These are phyloP conservation scores for Apiospora sp. DNA, from an alignment of 2,329 filamentous ascomycete genomes.

Conservation along the genomic window DNA sequence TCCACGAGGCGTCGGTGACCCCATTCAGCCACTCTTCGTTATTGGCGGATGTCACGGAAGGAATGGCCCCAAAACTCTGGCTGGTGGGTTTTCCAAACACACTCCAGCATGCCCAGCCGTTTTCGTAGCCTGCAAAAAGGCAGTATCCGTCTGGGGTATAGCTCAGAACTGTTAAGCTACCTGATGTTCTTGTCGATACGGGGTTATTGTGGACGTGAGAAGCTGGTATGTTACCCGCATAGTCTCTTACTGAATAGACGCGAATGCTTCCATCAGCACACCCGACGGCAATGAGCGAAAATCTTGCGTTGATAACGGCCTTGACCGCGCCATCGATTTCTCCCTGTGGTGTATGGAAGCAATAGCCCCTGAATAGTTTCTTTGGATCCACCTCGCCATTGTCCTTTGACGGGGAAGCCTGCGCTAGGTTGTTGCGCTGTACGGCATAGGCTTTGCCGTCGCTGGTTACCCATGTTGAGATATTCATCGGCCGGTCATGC, in stretches of 20 bases:
- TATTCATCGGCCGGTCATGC: slow-evolving; percentile 94
- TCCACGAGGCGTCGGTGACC: slow-evolving; percentile 81
- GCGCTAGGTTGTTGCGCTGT: slow-evolving; percentile 66
- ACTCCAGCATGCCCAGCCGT: slow-evolving; percentile 96
- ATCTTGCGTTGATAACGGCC: slow-evolving; percentile 90
- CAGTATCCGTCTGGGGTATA: slow-evolving; percentile 98
- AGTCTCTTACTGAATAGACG: slow-evolving; percentile 94
- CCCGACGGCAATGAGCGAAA: slow-evolving; percentile 90
- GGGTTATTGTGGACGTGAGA: slow-evolving; percentile 81
- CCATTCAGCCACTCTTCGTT: slow-evolving; percentile 86
- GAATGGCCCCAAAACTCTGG: slow-evolving; percentile 80
- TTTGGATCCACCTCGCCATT: slow-evolving; percentile 59
- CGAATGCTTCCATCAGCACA: slow-evolving; percentile 81
- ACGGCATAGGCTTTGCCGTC: slow-evolving; percentile 92
- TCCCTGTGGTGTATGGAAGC: slow-evolving; percentile 79
- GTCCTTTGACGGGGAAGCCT: slow-evolving; percentile 43
- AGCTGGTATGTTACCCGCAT: slow-evolving; percentile 87
- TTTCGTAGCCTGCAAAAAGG: slow-evolving; percentile 90
- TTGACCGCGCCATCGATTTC: slow-evolving; percentile 70
- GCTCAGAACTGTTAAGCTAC: slow-evolving; percentile 74
- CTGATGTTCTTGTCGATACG: slow-evolving; percentile 72
- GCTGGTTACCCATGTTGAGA: slow-evolving; percentile 89
- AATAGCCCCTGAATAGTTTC: slow-evolving; percentile 86
- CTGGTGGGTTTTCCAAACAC: slow-evolving; percentile 93
- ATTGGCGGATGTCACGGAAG: slow-evolving; percentile 68